Evolutionary conservation across 1,139 yeast species (phyloP), one percentile per base, ranked within the genome.

Genomic region (Kurtzmaniella quercitrusa): DNA sequence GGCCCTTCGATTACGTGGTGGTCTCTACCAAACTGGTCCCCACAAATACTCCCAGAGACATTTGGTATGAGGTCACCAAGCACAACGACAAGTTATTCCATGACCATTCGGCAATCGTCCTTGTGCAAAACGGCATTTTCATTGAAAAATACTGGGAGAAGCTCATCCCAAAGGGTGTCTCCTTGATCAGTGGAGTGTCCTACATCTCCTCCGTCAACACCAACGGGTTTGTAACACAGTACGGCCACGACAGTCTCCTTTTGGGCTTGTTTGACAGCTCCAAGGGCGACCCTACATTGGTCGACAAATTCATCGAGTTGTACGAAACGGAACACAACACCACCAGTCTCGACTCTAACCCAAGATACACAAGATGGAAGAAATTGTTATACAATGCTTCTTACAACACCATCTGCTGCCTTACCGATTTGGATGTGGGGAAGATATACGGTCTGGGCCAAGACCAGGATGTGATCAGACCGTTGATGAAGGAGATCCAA

Each of bases 371-470:
- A 1, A 54, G 73, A 45, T 65, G 70, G 68, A 55, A 53, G 38
- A 62, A 68, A 45, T 57, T 68, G 38, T 56, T 68, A 10, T 68
- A 66, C 46, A 68, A 68, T 45, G 65, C 68, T 10, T 55, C 66
- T 4, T 57, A 60, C 47, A 68, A 67, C 50, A 62, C 72, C 10
- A 61, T 64, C 7, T 64, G 70, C 44, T 60, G 66, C 25, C 52
- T 63, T 34, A 61, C 65, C 16, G 61, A 60, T 24, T 46, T 60
- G 39, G 71, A 67, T 44, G 61, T 64, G 25, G 67, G 66, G 1
- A 38, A 39, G 21, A 37, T 42, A 2, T 42, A 38, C 29, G 17
- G 25, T 19, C 44, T 42, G 44, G 37, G 37, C 51, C 54, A 2
- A 24, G 37, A 29, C 3, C 18, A 31, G 4, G 44, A 54, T 1